Evolutionary conservation across 371 early-diverging fungal genomes (phyloP).

Genomic region (Parasitella parasitica): DNA sequence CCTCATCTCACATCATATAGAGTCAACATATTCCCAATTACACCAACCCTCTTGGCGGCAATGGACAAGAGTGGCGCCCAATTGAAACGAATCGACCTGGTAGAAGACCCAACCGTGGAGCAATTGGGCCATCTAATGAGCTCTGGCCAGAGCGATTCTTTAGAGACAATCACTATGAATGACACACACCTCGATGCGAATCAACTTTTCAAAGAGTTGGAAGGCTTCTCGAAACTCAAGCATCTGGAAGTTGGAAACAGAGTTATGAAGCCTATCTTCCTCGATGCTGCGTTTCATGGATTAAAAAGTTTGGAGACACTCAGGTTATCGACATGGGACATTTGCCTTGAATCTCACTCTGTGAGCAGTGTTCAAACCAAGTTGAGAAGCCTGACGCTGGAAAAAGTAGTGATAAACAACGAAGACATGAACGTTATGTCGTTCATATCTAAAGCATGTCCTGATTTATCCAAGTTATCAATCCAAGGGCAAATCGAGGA

Average conservation of each 20-base stretch:
- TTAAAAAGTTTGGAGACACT: neutral
- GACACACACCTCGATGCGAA: neutral
- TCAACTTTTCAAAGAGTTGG: neutral
- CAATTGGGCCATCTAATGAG: neutral
- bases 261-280: neutral
- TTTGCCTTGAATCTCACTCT: neutral
- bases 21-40: neutral
- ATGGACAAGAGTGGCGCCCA: neutral
- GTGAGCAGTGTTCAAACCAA: neutral
- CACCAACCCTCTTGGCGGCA: neutral
- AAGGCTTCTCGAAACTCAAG: neutral
- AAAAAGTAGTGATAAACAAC: neutral
- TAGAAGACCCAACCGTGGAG: neutral
- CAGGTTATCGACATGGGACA: neutral
- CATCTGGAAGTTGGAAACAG: neutral
- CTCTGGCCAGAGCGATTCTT: neutral
- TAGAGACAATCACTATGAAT: neutral
- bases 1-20: neutral
- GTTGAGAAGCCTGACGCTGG: neutral
- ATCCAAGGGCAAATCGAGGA: neutral
- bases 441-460: neutral
- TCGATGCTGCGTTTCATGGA: neutral
- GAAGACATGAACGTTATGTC: neutral
- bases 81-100: neutral
- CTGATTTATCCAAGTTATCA: neutral